Evolutionary conservation across 1,284 basidiomycete species (phyloP), one percentile per base, ranked within the genome.

Genomic region (Cryptococcus floricola): DNA sequence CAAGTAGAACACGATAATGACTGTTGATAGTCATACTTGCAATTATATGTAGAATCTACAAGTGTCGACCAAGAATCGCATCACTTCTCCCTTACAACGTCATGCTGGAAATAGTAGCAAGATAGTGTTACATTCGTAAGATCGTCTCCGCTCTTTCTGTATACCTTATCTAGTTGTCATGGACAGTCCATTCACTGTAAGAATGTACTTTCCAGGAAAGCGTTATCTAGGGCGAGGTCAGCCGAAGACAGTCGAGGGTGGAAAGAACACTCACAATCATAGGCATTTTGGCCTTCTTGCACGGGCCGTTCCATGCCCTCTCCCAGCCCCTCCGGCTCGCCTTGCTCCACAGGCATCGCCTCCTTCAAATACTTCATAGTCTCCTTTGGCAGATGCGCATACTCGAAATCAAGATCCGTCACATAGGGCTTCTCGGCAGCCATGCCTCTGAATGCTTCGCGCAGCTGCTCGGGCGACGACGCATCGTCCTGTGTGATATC

Each of bases 351-450:
- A 2, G 72, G 70, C 71, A 76, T 76, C n/a, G 61, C 60, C 18
- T 69, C 65, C n/a, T 60, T 83, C 61, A 98, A 80, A 75, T 94
- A 98, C 43, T 89, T 86, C 54, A 95, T 86, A 0, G 89, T 85
- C 56, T 82, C 81, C 16, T 82, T 80, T 1, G 94, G 88, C 10
- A 98, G 80, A 56, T 88, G 83, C n/a, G 93, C 91, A 56, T 93
- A 79, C 55, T 87, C 84, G 69, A 98, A 82, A 73, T 98, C 95
- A 39, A 96, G 80, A 74, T 98, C 94, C 3, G 94, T 97, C 16
- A 98, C 87, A 64, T 88, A 94, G 44, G 89, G 87, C 91, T 98
- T 98, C 70, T 94, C 88, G 13, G 82, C 84, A 2, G 93, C 91
- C 45, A 97, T 87, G 8, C 90, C 91, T 47, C 90, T 85, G 85